A percentile compares a stretch with the other conserved stretches of the same genome.
phyloP scores from a whole-genome alignment of 2,329 filamentous ascomycete species.

The Coleophoma eucalyptorum region DNA sequence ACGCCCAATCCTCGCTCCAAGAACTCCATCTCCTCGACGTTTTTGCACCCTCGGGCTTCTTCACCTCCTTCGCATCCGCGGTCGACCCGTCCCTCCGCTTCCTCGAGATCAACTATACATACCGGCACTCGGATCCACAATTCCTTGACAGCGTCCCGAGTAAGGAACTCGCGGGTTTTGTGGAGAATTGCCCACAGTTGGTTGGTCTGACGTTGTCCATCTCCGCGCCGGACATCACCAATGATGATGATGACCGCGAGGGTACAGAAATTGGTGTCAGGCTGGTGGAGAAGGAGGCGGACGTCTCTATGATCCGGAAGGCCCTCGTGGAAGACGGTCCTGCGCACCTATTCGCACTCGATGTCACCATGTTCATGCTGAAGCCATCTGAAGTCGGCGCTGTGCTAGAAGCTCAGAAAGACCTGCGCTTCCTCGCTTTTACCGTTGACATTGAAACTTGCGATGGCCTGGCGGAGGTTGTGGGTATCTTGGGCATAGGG shows the following conservation, averaged over 20 bases:
- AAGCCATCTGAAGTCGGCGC: conserved; percentile 26
- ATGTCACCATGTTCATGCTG: conserved; percentile 35
- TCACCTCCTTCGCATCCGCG: conserved; percentile 21
- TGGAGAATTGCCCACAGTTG: conserved; percentile 6
- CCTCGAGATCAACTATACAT: conserved; percentile 42
- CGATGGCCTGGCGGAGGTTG: conserved; percentile 10
- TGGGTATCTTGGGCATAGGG: conserved; percentile 7
- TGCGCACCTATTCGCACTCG: conserved; percentile 18
- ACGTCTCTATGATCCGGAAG: not conserved
- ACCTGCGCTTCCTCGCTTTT: conserved; percentile 30
- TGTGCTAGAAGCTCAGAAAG: conserved; percentile 29
- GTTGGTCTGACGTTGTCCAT: conserved; percentile 15
- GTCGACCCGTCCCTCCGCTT: conserved; percentile 32
- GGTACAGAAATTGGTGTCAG: conserved; percentile 16
- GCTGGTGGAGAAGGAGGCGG: conserved; percentile 4
- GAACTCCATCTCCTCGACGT: conserved; percentile 44
- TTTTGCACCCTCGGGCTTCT: conserved; percentile 38
- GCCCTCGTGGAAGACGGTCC: conserved; percentile 20
- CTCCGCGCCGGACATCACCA: conserved; percentile 10
- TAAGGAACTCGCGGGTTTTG: conserved; percentile 10
- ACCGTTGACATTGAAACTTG: conserved; percentile 21
- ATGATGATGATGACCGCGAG: conserved; percentile 20
- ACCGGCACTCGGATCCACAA: conserved; percentile 31
- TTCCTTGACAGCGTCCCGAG: conserved; percentile 12
- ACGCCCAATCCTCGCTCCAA: conserved; percentile 27